phyloP scores from a whole-genome alignment of 306 rosid species.

The Vigna trinervia region DNA sequence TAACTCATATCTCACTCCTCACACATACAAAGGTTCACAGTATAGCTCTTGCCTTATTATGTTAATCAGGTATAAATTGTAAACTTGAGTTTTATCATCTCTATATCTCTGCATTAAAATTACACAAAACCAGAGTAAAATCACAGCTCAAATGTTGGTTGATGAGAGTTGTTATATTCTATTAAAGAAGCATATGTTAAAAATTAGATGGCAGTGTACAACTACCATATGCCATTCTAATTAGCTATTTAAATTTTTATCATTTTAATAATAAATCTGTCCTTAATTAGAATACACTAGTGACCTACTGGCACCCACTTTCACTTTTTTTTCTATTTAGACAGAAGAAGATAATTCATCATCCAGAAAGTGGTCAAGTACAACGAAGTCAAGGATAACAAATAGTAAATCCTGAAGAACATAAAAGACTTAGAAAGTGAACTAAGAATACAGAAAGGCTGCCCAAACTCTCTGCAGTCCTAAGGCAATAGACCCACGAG shows the following conservation, averaged over 20 bases:
- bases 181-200: neutral
- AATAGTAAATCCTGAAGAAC: slow-evolving; percentile 3
- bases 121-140: slow-evolving; percentile 3
- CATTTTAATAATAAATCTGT: neutral
- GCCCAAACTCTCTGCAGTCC: neutral
- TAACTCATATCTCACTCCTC: neutral
- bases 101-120: neutral
- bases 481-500: neutral
- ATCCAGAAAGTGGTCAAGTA: neutral
- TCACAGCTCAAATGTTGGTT: slow-evolving; percentile 6
- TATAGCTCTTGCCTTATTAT: neutral
- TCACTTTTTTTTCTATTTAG: neutral
- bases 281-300: neutral
- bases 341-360: slow-evolving; percentile 3
- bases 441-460: neutral
- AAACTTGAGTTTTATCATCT: neutral
- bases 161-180: neutral
- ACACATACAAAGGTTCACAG: neutral
- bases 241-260: neutral
- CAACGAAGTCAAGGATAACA: neutral
- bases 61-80: neutral
- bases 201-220: neutral
- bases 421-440: neutral
- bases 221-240: neutral
- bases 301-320: neutral